A percentile compares a stretch with the other conserved stretches of the same genome.
phyloP scores from a whole-genome alignment of 257 asterid species.

The Ehretia macrophylla region DNA sequence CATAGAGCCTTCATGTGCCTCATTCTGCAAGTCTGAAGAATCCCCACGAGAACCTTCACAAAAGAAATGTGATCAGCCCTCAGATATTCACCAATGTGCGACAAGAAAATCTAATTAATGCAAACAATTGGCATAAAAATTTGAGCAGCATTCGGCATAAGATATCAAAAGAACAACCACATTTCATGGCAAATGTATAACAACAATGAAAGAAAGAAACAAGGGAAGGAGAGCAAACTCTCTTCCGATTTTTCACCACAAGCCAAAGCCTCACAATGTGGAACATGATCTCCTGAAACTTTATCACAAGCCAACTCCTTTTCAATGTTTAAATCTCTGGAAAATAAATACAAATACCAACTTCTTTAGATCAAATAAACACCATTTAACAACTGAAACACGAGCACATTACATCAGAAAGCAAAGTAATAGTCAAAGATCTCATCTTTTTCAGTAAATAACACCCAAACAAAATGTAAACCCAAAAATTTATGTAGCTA shows the following conservation, averaged over 20 bases:
- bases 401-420: not conserved
- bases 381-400: not conserved
- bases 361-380: slow-evolving; percentile 7
- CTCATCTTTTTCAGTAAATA: not conserved
- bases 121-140: too few species aligned
- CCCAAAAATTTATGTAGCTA: too few species aligned
- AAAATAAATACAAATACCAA: slow-evolving; percentile 1
- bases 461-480: not conserved
- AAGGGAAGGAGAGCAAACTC: slow-evolving; percentile 26
- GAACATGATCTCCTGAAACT: slow-evolving; percentile 14
- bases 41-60: slow-evolving; percentile 29
- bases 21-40: slow-evolving; percentile 24
- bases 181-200: not conserved
- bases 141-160: not conserved
- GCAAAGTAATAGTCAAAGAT: not conserved
- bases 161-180: not conserved
- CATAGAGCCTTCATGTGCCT: slow-evolving; percentile 27
- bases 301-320: slow-evolving; percentile 24
- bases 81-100: slow-evolving; percentile 6
- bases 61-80: slow-evolving; percentile 14
- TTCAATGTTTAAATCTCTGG: slow-evolving; percentile 32
- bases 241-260: slow-evolving; percentile 19
- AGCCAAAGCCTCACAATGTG: slow-evolving; percentile 21
- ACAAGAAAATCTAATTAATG: too few species aligned
- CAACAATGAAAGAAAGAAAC: not conserved